Percentiles rank a stretch among this genome's conserved stretches.
Conservation (phyloP, 1,139 yeast species). For the Entelexis sorbosivorans region DNA sequence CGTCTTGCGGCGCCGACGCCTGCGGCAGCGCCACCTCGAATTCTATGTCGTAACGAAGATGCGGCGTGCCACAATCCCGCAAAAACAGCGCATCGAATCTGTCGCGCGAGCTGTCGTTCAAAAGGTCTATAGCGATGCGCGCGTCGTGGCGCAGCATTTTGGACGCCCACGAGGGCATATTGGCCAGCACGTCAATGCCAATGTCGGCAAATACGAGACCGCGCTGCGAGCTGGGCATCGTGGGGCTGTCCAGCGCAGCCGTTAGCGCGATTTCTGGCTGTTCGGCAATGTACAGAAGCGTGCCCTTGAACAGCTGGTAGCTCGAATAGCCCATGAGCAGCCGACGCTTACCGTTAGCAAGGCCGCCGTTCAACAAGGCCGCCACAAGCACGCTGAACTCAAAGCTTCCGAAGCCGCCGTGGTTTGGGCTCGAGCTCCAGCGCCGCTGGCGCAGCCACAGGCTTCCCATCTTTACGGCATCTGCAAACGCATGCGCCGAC, state of each 20-base stretch:
- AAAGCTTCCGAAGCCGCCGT: conserved; percentile 69
- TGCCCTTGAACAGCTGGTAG: conserved; percentile 84
- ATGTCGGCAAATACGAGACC: conserved; percentile 58
- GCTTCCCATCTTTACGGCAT: conserved; percentile 78
- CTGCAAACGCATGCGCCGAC: conserved; percentile 71
- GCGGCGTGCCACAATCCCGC: conserved; percentile 44
- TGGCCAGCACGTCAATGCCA: conserved; percentile 69
- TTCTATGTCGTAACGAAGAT: conserved; percentile 55
- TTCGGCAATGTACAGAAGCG: conserved; percentile 67
- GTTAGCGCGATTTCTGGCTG: conserved; percentile 41
- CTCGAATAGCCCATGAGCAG: conserved; percentile 80
- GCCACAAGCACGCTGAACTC: conserved; percentile 79
- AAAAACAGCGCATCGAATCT: conserved; percentile 79
- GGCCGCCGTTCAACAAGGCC: conserved; percentile 76
- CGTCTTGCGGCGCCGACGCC: background rate
- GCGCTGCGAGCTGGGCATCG: background rate
- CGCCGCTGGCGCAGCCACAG: conserved; percentile 88
- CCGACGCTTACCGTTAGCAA: conserved; percentile 59
- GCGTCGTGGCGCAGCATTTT: conserved; percentile 55
- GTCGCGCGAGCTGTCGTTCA: conserved; percentile 72
- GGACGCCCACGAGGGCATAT: conserved; percentile 64
- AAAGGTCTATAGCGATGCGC: conserved; percentile 49
- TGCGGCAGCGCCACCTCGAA: conserved; percentile 36
- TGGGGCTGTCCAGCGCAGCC: conserved; percentile 8
- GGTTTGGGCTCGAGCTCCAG: conserved; percentile 41